Evolutionary conservation across 2,329 filamentous ascomycete genomes (phyloP), one percentile per base, ranked within the genome.

Genomic region (Fusarium transvaalense): DNA sequence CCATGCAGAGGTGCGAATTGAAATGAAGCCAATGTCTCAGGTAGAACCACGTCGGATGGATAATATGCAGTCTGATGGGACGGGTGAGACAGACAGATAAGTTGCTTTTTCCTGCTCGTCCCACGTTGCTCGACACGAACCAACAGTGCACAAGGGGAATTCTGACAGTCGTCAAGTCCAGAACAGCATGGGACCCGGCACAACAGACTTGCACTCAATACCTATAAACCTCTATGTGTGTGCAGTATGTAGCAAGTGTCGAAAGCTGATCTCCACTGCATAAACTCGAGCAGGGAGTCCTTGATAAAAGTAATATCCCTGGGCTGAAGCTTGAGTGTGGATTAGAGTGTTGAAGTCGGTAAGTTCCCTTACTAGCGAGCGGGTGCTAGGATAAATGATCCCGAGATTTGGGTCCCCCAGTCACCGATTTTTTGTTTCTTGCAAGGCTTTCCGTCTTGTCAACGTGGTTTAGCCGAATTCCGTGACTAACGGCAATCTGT

Each of bases 291-390:
- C 55, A 64, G 45, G 46, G 56, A 66, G 47, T 55, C 68, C 65
- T 69, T 46, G 62, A 31, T 47, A 48, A 50, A 42, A 47, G 66
- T 67, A 73, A 73, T 73, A 67, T 73, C 59, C 51, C 52, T 69
- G 71, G 71, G 71, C 71, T 73, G 61, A 73, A 74, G 69, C 64
- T 65, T 73, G 64, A 72, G 71, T 62, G 69, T 64, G 53, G 51
- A 45, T 50, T 62, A 23, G 35, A 34, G 45, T 41, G 53, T 53
- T 64, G 39, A 62, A 56, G 34, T 56, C 35, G 54, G 65, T 53
- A 55, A 38, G 43, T 61, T 61, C 55, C 42, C 42, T 38, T 50
- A 34, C 46, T 64, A 66, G 54, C 25, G 56, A 61, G 48, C 66
- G 56, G 61, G 52, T 58, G 66, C 61, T 45, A 38, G 66, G 62